Conservation (phyloP, 495 filamentous ascomycete genomes). For the Pyrenopolyporus hunteri region DNA sequence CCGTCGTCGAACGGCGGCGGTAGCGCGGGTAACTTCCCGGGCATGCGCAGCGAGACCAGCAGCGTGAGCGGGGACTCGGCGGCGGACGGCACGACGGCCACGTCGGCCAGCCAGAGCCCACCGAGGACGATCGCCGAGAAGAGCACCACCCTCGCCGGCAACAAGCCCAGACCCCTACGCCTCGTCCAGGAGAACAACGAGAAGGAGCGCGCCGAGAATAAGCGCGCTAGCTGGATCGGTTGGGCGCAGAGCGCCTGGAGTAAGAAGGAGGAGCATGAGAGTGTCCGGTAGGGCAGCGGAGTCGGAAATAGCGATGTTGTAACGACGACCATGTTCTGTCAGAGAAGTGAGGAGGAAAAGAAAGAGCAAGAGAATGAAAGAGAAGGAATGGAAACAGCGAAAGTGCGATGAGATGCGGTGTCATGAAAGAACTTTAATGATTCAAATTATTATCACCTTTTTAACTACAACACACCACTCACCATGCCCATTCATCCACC, state of each 20-base stretch:
- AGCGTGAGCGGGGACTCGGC: constrained; percentile 66
- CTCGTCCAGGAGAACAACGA: constrained; percentile 74
- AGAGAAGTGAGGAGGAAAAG: too few relatives aligned
- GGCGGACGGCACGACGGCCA: constrained; percentile 53
- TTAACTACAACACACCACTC: too few relatives aligned
- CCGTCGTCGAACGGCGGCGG: constrained; percentile 33
- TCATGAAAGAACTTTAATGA: too few relatives aligned
- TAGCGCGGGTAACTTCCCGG: constrained; percentile 59
- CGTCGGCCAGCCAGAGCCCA: constrained; percentile 61
- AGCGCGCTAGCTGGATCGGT: constrained; percentile 63
- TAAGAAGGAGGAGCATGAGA: constrained; percentile 47
- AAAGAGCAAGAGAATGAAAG: too few relatives aligned
- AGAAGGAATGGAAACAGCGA: too few relatives aligned
- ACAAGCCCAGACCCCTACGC: constrained; percentile 81
- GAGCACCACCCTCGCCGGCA: constrained; percentile 65
- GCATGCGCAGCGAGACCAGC: constrained; percentile 63
- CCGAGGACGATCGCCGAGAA: constrained; percentile 61
- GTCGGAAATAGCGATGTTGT: background rate
- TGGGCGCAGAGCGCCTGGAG: constrained; percentile 54
- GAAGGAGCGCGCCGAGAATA: constrained; percentile 47
- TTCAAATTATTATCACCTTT: too few relatives aligned
- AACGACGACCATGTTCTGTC: background rate
- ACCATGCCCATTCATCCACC: too few relatives aligned
- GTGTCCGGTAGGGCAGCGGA: constrained; percentile 16
- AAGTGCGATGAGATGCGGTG: too few relatives aligned